Evolutionary conservation across 495 filamentous ascomycete genomes (phyloP).

Genomic region (Podospora pseudoanserina): DNA sequence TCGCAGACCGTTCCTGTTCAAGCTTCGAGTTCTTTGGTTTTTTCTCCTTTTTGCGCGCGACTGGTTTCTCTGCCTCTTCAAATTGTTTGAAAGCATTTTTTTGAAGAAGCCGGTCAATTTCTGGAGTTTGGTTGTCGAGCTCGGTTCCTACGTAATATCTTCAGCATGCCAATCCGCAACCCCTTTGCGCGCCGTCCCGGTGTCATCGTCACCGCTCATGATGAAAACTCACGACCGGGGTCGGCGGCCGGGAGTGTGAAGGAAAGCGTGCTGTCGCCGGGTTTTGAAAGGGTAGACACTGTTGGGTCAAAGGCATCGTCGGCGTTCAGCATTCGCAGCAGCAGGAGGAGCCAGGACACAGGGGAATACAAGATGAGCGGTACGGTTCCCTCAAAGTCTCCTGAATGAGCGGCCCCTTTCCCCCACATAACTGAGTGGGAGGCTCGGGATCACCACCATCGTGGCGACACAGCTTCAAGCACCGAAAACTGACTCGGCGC

Average conservation of each 20-base stretch:
- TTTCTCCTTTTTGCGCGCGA: neutral
- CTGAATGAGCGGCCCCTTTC: neutral
- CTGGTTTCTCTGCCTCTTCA: neutral
- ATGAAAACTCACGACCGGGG: constrained; percentile 54
- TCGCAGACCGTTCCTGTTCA: constrained; percentile 1
- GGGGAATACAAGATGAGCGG: constrained; percentile 81
- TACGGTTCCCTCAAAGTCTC: constrained; percentile 37
- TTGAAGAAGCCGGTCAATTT: neutral
- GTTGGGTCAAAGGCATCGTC: constrained; percentile 54
- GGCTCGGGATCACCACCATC: neutral
- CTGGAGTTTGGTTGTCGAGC: neutral
- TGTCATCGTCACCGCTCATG: constrained; percentile 37
- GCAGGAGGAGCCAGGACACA: constrained; percentile 52
- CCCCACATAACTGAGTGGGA: neutral
- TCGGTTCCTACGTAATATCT: neutral
- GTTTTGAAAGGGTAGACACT: constrained; percentile 54
- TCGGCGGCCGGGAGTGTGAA: constrained; percentile 24
- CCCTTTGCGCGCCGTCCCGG: constrained; percentile 61
- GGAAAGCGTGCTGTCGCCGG: constrained; percentile 26
- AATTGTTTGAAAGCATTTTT: neutral
- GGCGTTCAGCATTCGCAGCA: constrained; percentile 59
- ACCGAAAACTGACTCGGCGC: neutral
- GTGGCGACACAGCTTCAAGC: neutral
- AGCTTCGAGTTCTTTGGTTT: neutral
- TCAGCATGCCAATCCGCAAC: constrained; percentile 73